Evolutionary conservation across 345 rosid genomes (phyloP).

Genomic region (Dipteronia dyeriana): DNA sequence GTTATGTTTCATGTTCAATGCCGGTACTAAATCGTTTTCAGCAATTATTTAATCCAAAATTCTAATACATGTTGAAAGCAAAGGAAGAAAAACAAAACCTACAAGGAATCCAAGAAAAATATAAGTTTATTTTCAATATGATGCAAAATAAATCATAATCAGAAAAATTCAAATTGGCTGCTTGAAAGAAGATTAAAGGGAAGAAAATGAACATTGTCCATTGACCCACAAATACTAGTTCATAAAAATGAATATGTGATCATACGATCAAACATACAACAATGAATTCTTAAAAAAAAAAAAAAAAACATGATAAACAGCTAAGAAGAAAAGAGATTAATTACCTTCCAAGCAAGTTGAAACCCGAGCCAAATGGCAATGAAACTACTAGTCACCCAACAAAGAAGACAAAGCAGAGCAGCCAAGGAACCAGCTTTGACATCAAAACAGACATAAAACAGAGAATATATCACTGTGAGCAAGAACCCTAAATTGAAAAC

Average conservation of each 20-base stretch:
- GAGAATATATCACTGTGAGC: conserved; percentile 42
- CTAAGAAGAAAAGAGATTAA: not conserved
- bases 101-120: not conserved
- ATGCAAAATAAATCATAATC: not conserved
- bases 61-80: not conserved
- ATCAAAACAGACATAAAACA: conserved; percentile 51
- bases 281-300: not conserved
- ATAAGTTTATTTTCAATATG: not conserved
- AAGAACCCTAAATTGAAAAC: conserved; percentile 55
- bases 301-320: not conserved
- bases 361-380: conserved; percentile 47
- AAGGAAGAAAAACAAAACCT: not conserved
- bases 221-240: no score
- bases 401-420: conserved; percentile 48
- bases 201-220: no score
- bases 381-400: conserved; percentile 48
- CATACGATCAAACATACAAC: not conserved
- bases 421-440: conserved; percentile 62
- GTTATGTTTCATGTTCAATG: not conserved
- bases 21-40: not conserved
- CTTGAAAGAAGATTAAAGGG: not conserved
- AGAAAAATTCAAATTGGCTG: not conserved
- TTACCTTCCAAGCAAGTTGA: conserved; percentile 62
- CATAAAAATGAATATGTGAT: no score
- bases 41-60: not conserved